These are phyloP conservation scores for Stachybotrys chartarum DNA, from an alignment of 2,329 filamentous ascomycete genomes.

Conservation along the genomic window DNA sequence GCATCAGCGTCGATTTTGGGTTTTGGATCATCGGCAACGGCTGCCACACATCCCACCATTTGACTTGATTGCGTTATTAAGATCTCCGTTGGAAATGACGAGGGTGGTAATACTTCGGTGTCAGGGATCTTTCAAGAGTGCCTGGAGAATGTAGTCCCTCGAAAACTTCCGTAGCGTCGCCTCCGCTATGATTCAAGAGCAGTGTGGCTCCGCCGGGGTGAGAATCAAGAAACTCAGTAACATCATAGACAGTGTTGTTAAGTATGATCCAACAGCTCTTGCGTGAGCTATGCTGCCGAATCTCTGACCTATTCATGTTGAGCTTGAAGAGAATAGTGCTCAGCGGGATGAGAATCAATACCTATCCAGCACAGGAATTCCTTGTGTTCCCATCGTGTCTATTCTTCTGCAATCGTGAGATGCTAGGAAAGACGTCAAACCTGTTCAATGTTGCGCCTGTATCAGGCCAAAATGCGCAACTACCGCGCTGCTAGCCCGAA, in stretches of 20 bases:
- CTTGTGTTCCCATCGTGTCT: no score
- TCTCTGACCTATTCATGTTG: not conserved
- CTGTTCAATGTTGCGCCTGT: no score
- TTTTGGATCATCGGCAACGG: not conserved
- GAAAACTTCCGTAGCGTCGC: constrained; percentile 1
- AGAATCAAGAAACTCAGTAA: constrained; percentile 1
- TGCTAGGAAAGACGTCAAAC: no score
- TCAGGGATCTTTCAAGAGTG: not conserved
- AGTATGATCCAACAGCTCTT: constrained; percentile 4
- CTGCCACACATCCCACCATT: no score
- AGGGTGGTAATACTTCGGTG: not conserved
- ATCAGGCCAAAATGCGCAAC: no score
- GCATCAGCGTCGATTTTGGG: not conserved
- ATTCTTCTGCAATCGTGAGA: no score
- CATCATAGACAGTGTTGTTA: not conserved
- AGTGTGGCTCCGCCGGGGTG: constrained; percentile 1
- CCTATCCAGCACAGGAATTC: not conserved
- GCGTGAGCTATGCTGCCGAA: not conserved
- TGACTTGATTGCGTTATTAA: no score
- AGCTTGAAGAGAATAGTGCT: not conserved
- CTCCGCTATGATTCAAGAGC: not conserved
- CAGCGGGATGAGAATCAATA: not conserved
- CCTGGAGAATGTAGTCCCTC: constrained; percentile 1
- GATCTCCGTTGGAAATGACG: no score
- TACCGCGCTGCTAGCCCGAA: no score